Base-by-base conservation (phyloP, 1,284 basidiomycete genomes). In the Anthracocystis panici-leucophaei region DNA sequence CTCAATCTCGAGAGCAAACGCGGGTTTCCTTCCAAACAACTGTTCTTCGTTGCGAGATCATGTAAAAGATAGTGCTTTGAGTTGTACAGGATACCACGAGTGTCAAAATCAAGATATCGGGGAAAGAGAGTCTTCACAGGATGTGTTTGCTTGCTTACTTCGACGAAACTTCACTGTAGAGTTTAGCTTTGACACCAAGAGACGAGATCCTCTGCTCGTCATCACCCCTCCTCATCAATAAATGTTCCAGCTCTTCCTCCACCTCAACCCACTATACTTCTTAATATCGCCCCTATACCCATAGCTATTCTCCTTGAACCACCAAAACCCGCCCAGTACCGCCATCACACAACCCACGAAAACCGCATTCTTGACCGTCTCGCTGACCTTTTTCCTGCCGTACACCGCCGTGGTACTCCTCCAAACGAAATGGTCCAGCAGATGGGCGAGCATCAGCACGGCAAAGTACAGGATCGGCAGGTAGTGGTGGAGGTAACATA, bases 381-480 rank as follows among this genome's bases (percentile, higher is more conserved):
- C 87, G 0, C 51, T 65, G 12, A 79, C 53, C 33, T 59, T 40
- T 41, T 46, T 56, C 29, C 54, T 45, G 3, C 54, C 42, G 65
- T 84, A 84, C 23, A 83, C 66, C 16, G 83, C 83, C 8, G 83
- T 84, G 3, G 76, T 77, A 3, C 71, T 61, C 44, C 81, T 70
- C 81, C 81, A 92, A 25, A 85, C 87, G 86, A 94, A 93, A 85
- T 96, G 94, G 86, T 99, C 95, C 73, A 97, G 88, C 50, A 98
- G 84, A 84, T 97, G 94, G 0, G 91, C 93, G 46, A 92, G 88
- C 91, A 97, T 94, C 59, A 99, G 87, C 48, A 98, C 93, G 5
- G 95, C 90, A 87, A 99, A 99, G 88, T 95, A 98, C 14, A 98
- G 87, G 0, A 96, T 96, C 2, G 96, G 96, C 7, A 99, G 68